Percentiles rank a stretch among this genome's conserved stretches.
These are phyloP conservation scores for Alternaria alternata DNA, from an alignment of 2,329 filamentous ascomycete genomes.

Conservation along the genomic window DNA sequence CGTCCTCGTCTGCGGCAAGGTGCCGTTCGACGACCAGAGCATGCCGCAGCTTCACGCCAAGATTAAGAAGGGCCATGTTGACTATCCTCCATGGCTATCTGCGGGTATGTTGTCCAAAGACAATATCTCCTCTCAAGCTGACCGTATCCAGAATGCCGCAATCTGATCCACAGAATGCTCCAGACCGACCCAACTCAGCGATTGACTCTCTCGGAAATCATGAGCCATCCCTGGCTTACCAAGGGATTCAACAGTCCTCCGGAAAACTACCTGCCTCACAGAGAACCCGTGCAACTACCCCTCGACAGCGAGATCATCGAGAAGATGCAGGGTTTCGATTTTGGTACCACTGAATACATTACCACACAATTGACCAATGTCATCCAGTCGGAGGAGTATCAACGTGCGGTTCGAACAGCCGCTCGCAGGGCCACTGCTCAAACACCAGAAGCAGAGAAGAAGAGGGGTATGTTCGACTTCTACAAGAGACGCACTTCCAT, in stretches of 20 bases:
- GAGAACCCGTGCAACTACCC: constrained; percentile 85
- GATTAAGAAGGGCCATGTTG: constrained; percentile 95
- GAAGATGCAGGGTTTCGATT: constrained; percentile 98
- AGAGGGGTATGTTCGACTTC: constrained; percentile 93
- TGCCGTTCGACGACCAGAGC: constrained; percentile 98
- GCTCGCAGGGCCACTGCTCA: constrained; percentile 70
- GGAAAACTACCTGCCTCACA: constrained; percentile 84
- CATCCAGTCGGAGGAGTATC: constrained; percentile 95
- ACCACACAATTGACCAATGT: constrained; percentile 80
- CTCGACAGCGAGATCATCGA: constrained; percentile 84
- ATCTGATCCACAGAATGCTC: constrained; percentile 92
- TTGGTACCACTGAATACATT: constrained; percentile 86
- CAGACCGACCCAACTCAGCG: constrained; percentile 91
- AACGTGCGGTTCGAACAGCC: constrained; percentile 77
- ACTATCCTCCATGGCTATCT: constrained; percentile 93
- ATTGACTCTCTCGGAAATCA: constrained; percentile 87
- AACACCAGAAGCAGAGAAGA: constrained; percentile 72
- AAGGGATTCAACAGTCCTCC: constrained; percentile 88
- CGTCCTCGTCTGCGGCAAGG: constrained; percentile 95
- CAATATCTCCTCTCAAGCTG: constrained; percentile 2
- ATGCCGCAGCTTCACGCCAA: constrained; percentile 98
- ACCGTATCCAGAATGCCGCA: constrained; percentile 77
- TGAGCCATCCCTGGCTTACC: constrained; percentile 94
- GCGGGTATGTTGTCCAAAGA: constrained; percentile 68
- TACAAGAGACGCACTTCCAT: constrained; percentile 93